Conservation (phyloP, 768 basidiomycete species). For the Pleurotus ostreatus region DNA sequence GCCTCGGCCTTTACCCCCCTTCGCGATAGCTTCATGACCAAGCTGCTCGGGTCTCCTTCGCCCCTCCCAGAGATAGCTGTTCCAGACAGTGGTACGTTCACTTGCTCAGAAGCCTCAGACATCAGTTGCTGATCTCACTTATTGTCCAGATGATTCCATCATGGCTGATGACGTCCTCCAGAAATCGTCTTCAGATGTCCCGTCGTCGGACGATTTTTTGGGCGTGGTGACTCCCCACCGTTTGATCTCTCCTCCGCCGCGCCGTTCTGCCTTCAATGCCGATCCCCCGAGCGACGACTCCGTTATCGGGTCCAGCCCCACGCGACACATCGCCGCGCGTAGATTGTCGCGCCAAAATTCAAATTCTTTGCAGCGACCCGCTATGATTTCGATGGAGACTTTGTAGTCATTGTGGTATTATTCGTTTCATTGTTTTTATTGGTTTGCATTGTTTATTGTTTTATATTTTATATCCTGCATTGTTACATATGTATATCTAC, state of each 20-base stretch:
- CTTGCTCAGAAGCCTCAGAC: background rate
- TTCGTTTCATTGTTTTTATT: background rate
- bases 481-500: background rate
- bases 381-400: background rate
- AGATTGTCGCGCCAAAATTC: constrained; percentile 32
- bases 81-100: constrained; percentile 29
- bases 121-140: background rate
- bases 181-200: constrained; percentile 23
- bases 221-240: constrained; percentile 72
- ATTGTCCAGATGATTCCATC: constrained; percentile 45
- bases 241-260: constrained; percentile 57
- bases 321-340: constrained; percentile 38
- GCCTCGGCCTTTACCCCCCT: constrained; percentile 2
- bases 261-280: constrained; percentile 28
- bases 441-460: background rate
- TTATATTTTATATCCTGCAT: background rate
- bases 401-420: background rate
- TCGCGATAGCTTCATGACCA: constrained; percentile 1
- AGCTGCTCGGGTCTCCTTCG: background rate
- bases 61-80: constrained; percentile 2
- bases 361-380: constrained; percentile 16
- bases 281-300: constrained; percentile 47
- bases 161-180: constrained; percentile 18
- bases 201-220: constrained; percentile 64
- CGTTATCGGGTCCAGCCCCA: constrained; percentile 40